Evolutionary conservation across 805 yeast species (phyloP).

Genomic region (Starmerella gropengiesseri): DNA sequence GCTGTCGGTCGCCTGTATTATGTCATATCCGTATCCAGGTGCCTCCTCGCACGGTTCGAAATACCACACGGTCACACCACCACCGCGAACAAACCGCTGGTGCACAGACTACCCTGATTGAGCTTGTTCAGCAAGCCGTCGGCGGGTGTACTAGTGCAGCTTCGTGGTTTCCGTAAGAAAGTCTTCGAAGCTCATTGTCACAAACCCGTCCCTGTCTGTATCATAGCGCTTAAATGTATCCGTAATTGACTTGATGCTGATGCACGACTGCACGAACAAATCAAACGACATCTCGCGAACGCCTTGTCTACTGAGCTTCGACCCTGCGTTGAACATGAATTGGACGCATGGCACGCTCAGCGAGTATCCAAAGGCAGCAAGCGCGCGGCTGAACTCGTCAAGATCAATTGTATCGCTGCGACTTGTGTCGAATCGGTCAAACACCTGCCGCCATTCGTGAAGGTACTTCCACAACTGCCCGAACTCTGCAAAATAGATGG

Average conservation of each 20-base stretch:
- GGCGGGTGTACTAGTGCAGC: too few species aligned
- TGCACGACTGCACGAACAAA: slow-evolving; percentile 67
- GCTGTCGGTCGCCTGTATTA: not conserved
- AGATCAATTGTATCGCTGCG: slow-evolving; percentile 49
- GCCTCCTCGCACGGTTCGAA: too few species aligned
- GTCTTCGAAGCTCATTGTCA: slow-evolving; percentile 32
- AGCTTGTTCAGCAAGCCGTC: too few species aligned
- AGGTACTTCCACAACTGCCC: slow-evolving; percentile 57
- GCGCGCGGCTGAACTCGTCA: slow-evolving; percentile 51
- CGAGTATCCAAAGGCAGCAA: slow-evolving; percentile 56
- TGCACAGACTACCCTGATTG: too few species aligned
- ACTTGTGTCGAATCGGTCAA: slow-evolving; percentile 51
- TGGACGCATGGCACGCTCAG: slow-evolving; percentile 46
- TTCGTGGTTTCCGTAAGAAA: slow-evolving; percentile 30
- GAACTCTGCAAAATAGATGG: slow-evolving; percentile 49
- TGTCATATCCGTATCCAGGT: slow-evolving; percentile 4
- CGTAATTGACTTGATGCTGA: slow-evolving; percentile 65
- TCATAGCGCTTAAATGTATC: slow-evolving; percentile 72
- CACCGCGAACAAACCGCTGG: too few species aligned
- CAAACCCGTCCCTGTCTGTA: slow-evolving; percentile 53
- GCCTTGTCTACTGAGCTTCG: slow-evolving; percentile 30
- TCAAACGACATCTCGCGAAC: slow-evolving; percentile 51
- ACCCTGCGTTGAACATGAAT: slow-evolving; percentile 48
- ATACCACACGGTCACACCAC: too few species aligned
- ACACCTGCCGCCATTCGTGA: slow-evolving; percentile 53